Conservation (phyloP, 139 green algal species). For the Haematococcus lacustris region DNA sequence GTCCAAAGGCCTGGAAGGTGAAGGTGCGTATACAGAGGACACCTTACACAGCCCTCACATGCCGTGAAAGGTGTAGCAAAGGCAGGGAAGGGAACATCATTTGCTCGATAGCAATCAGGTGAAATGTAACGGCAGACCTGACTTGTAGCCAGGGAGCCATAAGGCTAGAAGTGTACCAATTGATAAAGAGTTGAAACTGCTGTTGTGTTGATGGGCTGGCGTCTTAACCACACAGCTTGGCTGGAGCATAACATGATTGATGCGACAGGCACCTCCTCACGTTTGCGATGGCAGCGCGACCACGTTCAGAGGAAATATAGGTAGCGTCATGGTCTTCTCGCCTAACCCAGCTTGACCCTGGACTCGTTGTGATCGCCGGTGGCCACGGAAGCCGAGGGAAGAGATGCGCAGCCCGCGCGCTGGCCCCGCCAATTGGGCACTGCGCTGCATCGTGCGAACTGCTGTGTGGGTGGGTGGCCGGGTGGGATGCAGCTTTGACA, state of each 20-base stretch:
- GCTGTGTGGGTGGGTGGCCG: too few relatives aligned
- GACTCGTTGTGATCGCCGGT: too few relatives aligned
- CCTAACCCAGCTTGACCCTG: too few relatives aligned
- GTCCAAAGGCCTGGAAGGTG: not conserved
- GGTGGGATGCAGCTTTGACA: too few relatives aligned
- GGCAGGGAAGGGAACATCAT: too few relatives aligned
- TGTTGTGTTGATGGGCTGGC: not conserved
- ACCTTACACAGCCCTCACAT: too few relatives aligned
- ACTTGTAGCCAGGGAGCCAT: not conserved
- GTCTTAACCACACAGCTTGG: not conserved
- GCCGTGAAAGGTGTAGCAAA: too few relatives aligned
- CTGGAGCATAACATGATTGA: not conserved
- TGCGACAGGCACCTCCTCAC: not conserved
- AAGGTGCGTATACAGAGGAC: too few relatives aligned
- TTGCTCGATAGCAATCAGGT: not conserved
- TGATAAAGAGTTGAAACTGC: not conserved
- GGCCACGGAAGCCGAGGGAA: too few relatives aligned
- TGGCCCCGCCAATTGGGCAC: too few relatives aligned
- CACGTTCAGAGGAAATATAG: slow-evolving; percentile 55
- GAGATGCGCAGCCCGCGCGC: too few relatives aligned
- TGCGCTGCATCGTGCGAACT: too few relatives aligned
- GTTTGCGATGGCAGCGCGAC: slow-evolving; percentile 45
- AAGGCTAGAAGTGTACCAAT: not conserved
- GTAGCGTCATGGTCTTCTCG: slow-evolving; percentile 22
- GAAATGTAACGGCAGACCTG: not conserved